These are phyloP conservation scores for Eragrostis nindensis DNA, from an alignment of 176 grass and related monocot species.

Conservation along the genomic window DNA sequence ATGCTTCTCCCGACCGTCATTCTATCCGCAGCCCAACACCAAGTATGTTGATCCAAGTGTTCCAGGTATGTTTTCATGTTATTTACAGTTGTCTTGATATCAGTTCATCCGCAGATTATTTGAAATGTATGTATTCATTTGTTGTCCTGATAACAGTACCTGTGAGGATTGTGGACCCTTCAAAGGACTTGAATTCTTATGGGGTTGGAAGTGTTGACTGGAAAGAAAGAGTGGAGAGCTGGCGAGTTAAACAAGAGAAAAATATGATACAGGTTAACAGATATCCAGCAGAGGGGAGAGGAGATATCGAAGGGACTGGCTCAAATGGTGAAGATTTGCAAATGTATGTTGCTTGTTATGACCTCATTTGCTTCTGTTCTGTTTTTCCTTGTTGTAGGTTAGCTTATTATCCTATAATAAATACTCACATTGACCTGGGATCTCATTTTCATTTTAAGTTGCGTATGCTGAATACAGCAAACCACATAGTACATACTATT, in stretches of 20 bases:
- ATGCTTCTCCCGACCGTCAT: conserved; percentile 79
- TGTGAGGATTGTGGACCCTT: conserved; percentile 88
- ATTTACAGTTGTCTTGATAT: background rate
- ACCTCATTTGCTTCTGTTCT: background rate
- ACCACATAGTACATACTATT: background rate
- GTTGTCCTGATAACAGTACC: conserved; percentile 62
- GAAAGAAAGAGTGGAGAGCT: conserved; percentile 89
- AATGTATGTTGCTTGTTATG: conserved; percentile 50
- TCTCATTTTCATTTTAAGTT: conserved; percentile 7
- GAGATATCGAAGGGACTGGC: conserved; percentile 84
- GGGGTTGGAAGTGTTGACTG: conserved; percentile 72
- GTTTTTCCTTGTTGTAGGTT: background rate
- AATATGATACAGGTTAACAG: conserved; percentile 69
- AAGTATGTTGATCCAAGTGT: conserved; percentile 78
- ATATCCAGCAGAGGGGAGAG: conserved; percentile 65
- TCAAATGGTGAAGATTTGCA: conserved; percentile 89
- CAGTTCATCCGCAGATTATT: background rate
- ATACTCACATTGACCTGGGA: background rate
- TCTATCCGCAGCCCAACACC: conserved; percentile 78
- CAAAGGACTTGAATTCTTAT: conserved; percentile 79
- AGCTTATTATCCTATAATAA: background rate
- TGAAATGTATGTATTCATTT: conserved; percentile 29
- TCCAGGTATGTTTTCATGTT: conserved; percentile 55
- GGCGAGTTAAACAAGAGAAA: conserved; percentile 83
- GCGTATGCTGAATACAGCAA: background rate